Conservation (phyloP, 148 eudicot genomes). For the Amaranthus palmeri region DNA sequence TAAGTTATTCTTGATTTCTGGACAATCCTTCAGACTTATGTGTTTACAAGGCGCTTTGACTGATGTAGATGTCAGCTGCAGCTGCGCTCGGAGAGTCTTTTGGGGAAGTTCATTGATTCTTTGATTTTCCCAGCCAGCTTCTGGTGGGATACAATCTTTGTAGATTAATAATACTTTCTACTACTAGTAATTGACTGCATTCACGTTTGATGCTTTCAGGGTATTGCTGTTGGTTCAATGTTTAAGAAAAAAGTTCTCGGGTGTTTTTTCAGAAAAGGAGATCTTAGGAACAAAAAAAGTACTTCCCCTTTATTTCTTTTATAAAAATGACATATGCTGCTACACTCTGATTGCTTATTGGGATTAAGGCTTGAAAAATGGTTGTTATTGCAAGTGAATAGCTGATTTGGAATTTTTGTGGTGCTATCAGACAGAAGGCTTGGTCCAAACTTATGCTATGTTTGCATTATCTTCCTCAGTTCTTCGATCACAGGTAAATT, state of each 20-base stretch:
- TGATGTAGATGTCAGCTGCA: conserved; percentile 48
- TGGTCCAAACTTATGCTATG: conserved; percentile 66
- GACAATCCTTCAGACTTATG: background rate
- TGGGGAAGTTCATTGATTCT: conserved; percentile 55
- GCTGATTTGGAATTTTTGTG: conserved; percentile 33
- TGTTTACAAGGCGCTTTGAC: conserved; percentile 12
- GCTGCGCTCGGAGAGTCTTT: conserved; percentile 50
- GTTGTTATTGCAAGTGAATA: conserved; percentile 30
- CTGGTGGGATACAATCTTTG: conserved; percentile 45
- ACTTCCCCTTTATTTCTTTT: conserved; percentile 25
- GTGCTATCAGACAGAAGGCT: conserved; percentile 66
- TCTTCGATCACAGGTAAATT: conserved; percentile 46
- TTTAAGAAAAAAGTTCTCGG: conserved; percentile 65
- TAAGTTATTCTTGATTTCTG: background rate
- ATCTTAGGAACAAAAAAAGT: conserved; percentile 86
- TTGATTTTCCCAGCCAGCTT: conserved; percentile 62
- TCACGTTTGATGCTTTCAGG: conserved; percentile 47
- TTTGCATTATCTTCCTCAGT: conserved; percentile 42
- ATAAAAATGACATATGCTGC: background rate
- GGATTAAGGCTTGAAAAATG: background rate
- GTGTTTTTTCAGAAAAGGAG: conserved; percentile 62
- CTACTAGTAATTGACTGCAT: conserved; percentile 3
- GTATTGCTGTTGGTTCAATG: conserved; percentile 59
- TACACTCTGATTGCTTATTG: background rate
- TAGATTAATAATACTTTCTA: conserved; percentile 6